Conservation (phyloP, 192 early-diverging fungal species). For the Lunasporangiospora selenospora region DNA sequence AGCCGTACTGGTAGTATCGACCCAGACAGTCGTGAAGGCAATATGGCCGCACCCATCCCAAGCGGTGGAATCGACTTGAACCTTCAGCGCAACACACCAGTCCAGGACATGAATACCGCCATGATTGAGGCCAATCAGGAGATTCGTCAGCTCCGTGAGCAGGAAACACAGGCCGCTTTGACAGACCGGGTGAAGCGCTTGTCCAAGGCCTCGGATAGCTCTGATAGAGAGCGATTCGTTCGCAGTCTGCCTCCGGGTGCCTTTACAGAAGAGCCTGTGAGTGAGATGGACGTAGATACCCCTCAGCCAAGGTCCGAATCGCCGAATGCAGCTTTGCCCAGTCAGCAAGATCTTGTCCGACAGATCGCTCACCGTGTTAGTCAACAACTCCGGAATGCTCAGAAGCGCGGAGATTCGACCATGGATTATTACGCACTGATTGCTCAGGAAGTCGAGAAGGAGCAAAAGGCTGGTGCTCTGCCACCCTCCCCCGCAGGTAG, state of each 20-base stretch:
- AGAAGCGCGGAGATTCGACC: slow-evolving; percentile 28
- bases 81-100: slow-evolving; percentile 30
- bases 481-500: slow-evolving; percentile 32
- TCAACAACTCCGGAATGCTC: slow-evolving; percentile 16
- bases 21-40: slow-evolving; percentile 2
- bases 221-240: slow-evolving; percentile 44
- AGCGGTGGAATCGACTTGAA: slow-evolving; percentile 11
- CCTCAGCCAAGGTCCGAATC: slow-evolving; percentile 16
- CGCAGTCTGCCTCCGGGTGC: slow-evolving; percentile 36
- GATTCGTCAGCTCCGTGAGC: slow-evolving; percentile 32
- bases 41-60: slow-evolving; percentile 5
- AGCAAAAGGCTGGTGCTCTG: slow-evolving; percentile 29
- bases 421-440: slow-evolving; percentile 35
- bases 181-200: slow-evolving; percentile 40
- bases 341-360: slow-evolving; percentile 28
- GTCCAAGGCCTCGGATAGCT: slow-evolving; percentile 40
- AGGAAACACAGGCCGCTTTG: slow-evolving; percentile 33
- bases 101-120: slow-evolving; percentile 26
- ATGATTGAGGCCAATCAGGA: slow-evolving; percentile 36
- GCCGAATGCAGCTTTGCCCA: slow-evolving; percentile 6
- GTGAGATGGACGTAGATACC: slow-evolving; percentile 24
- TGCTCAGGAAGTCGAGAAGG: slow-evolving; percentile 36
- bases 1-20: slow-evolving; percentile 23
- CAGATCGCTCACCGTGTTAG: slow-evolving; percentile 43
- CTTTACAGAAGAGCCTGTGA: slow-evolving; percentile 31